Base-by-base conservation (phyloP, 495 filamentous ascomycete species). In the Aspergillus carlsbadensis region DNA sequence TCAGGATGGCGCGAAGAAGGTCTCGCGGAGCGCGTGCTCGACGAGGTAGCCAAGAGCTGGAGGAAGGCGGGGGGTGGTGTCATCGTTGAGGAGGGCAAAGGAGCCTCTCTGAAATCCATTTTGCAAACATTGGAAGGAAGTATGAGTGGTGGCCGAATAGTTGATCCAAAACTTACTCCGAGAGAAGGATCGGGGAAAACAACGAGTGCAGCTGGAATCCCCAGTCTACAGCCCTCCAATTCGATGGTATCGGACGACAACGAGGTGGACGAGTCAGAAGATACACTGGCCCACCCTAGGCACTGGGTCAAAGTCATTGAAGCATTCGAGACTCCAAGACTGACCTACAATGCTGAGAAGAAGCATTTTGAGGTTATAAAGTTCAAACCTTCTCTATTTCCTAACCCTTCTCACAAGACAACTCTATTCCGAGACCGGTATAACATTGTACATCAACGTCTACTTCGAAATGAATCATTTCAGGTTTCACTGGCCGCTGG, bases 1-100 rank as follows among this genome's bases (percentile, higher is more conserved):
- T 88, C 91, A 35, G 92, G 87, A 85, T 98, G 94, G 94, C 83
- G 94, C 59, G 91, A 98, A 74, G 91, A 93, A 69, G 94, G 94
- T 0, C 75, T 96, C 10, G 94, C 92, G 5, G 94, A 98, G 66
- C 87, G 86, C 63, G 89, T 96, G 6, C 73, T 98, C 17, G 95
- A 98, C 61, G 93, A 98, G 69, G 85, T 91, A 13, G 91, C 95
- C 0, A 87, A 87, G 68, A 81, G 78, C 54, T 98, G 94, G 95
- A 96, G 93, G 72, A 89, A 86, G 56, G 80, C 85, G 54, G 78
- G 82, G 0, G 89, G 90, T 4, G 88, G 88, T 18, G 90, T 96
- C 20, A 93, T 98, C 56, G 90, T 98, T 2, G 90, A 95, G 50
- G 90, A 90, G 14, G 83, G 82, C 10, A 91, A 90, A 56, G 80